These are phyloP conservation scores for Trifolium pratense DNA, from an alignment of 306 rosid species.

Conservation along the genomic window DNA sequence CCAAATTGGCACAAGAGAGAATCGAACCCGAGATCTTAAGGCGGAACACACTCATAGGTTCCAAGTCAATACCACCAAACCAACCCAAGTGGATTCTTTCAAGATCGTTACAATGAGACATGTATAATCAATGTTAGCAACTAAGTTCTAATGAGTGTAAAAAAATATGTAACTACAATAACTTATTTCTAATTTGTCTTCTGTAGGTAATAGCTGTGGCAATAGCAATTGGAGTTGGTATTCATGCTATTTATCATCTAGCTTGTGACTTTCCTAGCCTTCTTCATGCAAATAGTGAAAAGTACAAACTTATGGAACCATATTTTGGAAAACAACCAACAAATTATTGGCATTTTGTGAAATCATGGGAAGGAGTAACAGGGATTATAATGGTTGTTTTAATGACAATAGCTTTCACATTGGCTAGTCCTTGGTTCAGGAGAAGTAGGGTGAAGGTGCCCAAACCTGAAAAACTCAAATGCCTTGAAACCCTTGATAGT, in stretches of 20 bases:
- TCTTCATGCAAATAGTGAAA: conserved; percentile 13
- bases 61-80: too few relatives aligned
- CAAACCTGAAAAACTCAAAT: conserved; percentile 26
- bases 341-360: conserved; percentile 52
- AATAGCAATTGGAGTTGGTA: conserved; percentile 76
- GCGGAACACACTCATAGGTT: too few relatives aligned
- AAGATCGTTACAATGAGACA: too few relatives aligned
- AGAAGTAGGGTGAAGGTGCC: conserved; percentile 74
- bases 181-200: neutral
- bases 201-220: conserved; percentile 79
- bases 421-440: conserved; percentile 87
- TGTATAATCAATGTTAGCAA: too few relatives aligned
- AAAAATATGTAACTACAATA: too few relatives aligned
- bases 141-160: too few relatives aligned
- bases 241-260: conserved; percentile 84
- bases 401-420: conserved; percentile 83
- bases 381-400: conserved; percentile 81
- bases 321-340: neutral
- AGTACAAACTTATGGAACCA: neutral
- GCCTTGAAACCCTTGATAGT: neutral
- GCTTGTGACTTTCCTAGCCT: conserved; percentile 95
- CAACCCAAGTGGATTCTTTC: too few relatives aligned
- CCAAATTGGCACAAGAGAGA: too few relatives aligned
- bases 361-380: conserved; percentile 79
- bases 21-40: too few relatives aligned